Percentiles rank a stretch among this genome's conserved stretches.
Conservation (phyloP, 441 rosid genomes). For the Brassica balearica region DNA sequence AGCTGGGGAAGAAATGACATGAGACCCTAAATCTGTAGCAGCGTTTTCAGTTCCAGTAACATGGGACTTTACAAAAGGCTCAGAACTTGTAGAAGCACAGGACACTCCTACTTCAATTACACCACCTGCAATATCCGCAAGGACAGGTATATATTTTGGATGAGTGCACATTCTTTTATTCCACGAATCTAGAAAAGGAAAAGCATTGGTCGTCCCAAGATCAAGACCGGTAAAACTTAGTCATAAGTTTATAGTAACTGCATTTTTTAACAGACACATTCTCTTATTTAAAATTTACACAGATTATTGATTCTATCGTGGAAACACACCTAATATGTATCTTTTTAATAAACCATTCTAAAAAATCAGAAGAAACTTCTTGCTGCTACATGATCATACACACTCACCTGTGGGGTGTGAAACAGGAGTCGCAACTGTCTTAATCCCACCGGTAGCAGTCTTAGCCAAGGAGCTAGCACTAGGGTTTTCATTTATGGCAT, state of each 20-base stretch:
- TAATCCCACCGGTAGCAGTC: constrained; percentile 21
- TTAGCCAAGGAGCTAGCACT: constrained; percentile 24
- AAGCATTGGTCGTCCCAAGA: neutral
- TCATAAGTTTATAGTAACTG: constrained; percentile 18
- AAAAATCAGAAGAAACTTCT: constrained; percentile 15
- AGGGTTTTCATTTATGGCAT: constrained; percentile 16
- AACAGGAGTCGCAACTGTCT: constrained; percentile 20
- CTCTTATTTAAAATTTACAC: neutral
- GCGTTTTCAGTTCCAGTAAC: constrained; percentile 47
- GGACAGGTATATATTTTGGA: constrained; percentile 11
- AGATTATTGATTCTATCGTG: neutral
- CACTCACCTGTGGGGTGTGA: constrained; percentile 36
- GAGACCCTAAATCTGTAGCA: constrained; percentile 50
- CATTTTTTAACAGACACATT: neutral
- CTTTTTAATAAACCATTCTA: constrained; percentile 2
- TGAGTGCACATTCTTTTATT: constrained; percentile 9
- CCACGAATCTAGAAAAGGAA: constrained; percentile 18
- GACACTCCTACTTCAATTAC: constrained; percentile 35
- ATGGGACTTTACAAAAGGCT: constrained; percentile 45
- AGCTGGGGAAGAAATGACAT: constrained; percentile 46
- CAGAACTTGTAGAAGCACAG: constrained; percentile 42
- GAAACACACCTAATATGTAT: neutral
- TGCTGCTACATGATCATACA: constrained; percentile 14
- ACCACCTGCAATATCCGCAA: constrained; percentile 48
- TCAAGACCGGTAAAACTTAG: constrained; percentile 22